These are phyloP conservation scores for Eleusine coracana DNA, from an alignment of 176 grass and related monocot genomes.

Conservation along the genomic window DNA sequence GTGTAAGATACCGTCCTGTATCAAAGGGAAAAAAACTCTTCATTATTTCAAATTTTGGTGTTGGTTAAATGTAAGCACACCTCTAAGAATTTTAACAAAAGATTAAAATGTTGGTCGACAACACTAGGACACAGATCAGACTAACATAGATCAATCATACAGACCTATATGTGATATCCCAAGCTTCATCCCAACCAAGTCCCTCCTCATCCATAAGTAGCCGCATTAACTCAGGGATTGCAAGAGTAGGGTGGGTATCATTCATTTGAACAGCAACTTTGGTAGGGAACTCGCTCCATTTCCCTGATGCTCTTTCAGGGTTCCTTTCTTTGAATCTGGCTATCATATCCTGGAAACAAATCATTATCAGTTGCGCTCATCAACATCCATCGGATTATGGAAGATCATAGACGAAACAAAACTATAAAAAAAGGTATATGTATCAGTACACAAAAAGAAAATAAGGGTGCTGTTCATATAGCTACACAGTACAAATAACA, in stretches of 20 bases:
- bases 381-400: conserved; percentile 22
- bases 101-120: too few relatives aligned
- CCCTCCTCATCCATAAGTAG: conserved; percentile 75
- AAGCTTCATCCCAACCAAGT: conserved; percentile 78
- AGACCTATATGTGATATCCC: conserved; percentile 72
- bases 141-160: conserved; percentile 20
- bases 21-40: conserved; percentile 1
- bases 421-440: conserved; percentile 21
- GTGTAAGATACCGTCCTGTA: conserved; percentile 75
- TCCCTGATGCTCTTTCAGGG: conserved; percentile 51
- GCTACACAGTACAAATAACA: too few relatives aligned
- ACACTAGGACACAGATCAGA: conserved; percentile 3
- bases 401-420: not conserved
- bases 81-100: not conserved
- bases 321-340: conserved; percentile 79
- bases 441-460: too few relatives aligned
- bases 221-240: conserved; percentile 75
- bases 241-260: conserved; percentile 85
- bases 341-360: conserved; percentile 73
- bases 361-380: conserved; percentile 21
- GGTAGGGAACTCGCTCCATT: conserved; percentile 72
- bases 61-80: not conserved
- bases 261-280: conserved; percentile 93
- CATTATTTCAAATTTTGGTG: conserved; percentile 16
- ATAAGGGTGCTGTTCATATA: too few relatives aligned